These are phyloP conservation scores for Zopfia rhizophila DNA, from an alignment of 2,329 filamentous ascomycete species.

Conservation along the genomic window DNA sequence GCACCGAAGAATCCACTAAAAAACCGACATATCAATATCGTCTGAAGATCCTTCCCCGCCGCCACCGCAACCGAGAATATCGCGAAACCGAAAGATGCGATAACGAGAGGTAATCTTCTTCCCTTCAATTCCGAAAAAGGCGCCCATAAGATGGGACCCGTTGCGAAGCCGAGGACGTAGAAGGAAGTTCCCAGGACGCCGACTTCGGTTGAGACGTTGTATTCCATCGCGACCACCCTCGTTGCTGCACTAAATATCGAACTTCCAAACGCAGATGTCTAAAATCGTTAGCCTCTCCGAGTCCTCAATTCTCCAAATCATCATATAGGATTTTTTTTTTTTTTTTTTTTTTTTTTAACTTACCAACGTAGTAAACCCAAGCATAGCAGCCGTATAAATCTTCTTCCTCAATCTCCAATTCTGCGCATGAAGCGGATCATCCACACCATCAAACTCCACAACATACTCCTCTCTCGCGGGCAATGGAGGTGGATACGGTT, in stretches of 20 bases:
- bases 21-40: constrained; percentile 63
- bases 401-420: constrained; percentile 88
- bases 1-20: constrained; percentile 65
- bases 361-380: constrained; percentile 80
- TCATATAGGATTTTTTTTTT: too few species aligned
- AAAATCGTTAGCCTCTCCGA: not conserved
- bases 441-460: constrained; percentile 82
- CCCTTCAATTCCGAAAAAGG: constrained; percentile 64
- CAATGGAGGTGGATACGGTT: constrained; percentile 75
- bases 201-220: constrained; percentile 59
- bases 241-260: constrained; percentile 56
- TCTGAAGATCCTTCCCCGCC: constrained; percentile 63
- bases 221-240: constrained; percentile 47
- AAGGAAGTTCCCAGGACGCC: constrained; percentile 62
- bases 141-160: constrained; percentile 57
- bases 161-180: constrained; percentile 62
- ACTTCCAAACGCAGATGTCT: constrained; percentile 71
- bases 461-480: constrained; percentile 80
- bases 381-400: constrained; percentile 72
- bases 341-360: too few species aligned
- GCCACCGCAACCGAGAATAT: constrained; percentile 63
- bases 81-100: constrained; percentile 63
- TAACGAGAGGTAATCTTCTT: constrained; percentile 59
- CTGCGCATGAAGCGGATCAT: constrained; percentile 86
- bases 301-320: too few species aligned